Percentiles rank a stretch among this genome's conserved stretches.
These are phyloP conservation scores for Candolleomyces eurysporus DNA, from an alignment of 768 basidiomycete genomes.

Conservation along the genomic window DNA sequence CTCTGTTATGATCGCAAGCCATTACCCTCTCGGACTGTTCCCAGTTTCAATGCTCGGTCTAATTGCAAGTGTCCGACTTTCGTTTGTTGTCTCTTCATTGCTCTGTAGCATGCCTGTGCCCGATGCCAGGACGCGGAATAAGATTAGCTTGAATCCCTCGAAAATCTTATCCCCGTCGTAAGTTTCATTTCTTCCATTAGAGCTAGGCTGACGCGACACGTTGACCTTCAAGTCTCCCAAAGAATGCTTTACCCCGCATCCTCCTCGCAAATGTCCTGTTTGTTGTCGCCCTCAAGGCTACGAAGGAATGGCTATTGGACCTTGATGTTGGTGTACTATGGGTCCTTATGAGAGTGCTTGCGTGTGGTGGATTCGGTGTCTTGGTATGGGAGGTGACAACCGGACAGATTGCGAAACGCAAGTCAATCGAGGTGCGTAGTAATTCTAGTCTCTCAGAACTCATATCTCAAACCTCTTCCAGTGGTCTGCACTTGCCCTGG, in stretches of 20 bases:
- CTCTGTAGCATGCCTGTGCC: conserved; percentile 52
- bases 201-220: conserved; percentile 18
- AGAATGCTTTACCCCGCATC: conserved; percentile 52
- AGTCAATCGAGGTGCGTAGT: conserved; percentile 55
- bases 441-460: conserved; percentile 11
- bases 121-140: conserved; percentile 65
- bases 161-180: conserved; percentile 56
- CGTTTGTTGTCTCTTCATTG: conserved; percentile 4
- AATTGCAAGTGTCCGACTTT: neutral
- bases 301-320: conserved; percentile 65
- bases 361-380: conserved; percentile 66
- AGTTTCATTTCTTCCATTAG: conserved; percentile 19
- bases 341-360: conserved; percentile 71
- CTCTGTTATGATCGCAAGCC: neutral
- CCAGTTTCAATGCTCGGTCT: neutral
- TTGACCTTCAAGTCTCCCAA: conserved; percentile 43
- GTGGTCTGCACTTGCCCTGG: conserved; percentile 72
- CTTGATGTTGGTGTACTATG: conserved; percentile 73
- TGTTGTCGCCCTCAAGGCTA: conserved; percentile 58
- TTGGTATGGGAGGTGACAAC: conserved; percentile 59
- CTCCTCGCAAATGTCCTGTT: conserved; percentile 62
- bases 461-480: conserved; percentile 21
- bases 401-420: conserved; percentile 51
- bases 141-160: conserved; percentile 58
- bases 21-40: neutral